Percentiles rank a stretch among this genome's conserved stretches.
These are phyloP conservation scores for Phialemonium atrogriseum DNA, from an alignment of 2,329 filamentous ascomycete species.

Conservation along the genomic window DNA sequence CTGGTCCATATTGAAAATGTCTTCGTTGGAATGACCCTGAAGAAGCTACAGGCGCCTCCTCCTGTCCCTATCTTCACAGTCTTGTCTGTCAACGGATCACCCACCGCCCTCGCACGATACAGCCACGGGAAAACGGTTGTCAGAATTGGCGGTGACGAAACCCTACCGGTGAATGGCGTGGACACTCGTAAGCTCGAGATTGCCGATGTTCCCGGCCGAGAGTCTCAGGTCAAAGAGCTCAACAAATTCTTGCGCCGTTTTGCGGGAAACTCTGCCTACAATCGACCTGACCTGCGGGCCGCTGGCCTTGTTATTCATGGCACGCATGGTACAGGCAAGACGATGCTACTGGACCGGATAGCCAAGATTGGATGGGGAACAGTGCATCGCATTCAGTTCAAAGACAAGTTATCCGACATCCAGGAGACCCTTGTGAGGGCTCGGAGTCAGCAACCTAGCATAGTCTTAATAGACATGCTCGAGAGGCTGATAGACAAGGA, in stretches of 20 bases:
- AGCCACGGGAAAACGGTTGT: conserved; percentile 21
- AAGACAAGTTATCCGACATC: conserved; percentile 51
- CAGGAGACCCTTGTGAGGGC: conserved; percentile 64
- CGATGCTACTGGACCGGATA: conserved; percentile 61
- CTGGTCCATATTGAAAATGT: conserved; percentile 51
- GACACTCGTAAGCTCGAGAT: conserved; percentile 31
- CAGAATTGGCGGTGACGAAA: conserved; percentile 17
- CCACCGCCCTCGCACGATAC: conserved; percentile 31
- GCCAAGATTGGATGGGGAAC: conserved; percentile 61
- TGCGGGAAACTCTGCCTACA: conserved; percentile 24
- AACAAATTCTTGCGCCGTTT: conserved; percentile 59
- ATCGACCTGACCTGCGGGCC: too few species aligned
- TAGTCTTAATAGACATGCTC: conserved; percentile 72
- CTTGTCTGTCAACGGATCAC: conserved; percentile 44
- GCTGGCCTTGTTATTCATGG: conserved; percentile 68
- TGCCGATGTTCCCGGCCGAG: conserved; percentile 58
- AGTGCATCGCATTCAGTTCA: conserved; percentile 51
- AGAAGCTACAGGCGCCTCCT: conserved; percentile 48
- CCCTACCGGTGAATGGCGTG: conserved; percentile 6
- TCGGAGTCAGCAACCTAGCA: conserved; percentile 58
- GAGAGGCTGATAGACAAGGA: conserved; percentile 61
- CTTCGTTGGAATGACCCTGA: conserved; percentile 62
- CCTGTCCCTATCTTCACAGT: conserved; percentile 54
- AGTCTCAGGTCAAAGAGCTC: conserved; percentile 53
- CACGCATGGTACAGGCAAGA: conserved; percentile 78